These are phyloP conservation scores for Berkeleyomyces rouxiae DNA, from an alignment of 2,329 filamentous ascomycete species.

Conservation along the genomic window DNA sequence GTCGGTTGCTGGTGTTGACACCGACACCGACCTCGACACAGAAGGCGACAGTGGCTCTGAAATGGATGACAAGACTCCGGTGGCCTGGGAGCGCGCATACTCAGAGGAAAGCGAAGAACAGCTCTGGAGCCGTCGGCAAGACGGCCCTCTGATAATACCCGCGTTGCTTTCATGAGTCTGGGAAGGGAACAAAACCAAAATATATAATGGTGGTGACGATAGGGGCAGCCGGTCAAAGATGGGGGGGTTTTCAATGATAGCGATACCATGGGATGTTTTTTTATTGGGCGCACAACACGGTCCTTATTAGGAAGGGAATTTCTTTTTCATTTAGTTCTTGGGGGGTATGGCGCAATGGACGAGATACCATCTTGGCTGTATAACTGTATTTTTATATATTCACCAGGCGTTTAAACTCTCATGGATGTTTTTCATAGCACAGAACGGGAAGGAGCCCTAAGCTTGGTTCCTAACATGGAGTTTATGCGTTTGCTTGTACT, in stretches of 20 bases:
- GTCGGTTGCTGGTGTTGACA: constrained; percentile 13
- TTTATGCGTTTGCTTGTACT: background rate
- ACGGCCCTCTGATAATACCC: background rate
- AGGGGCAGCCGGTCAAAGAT: background rate
- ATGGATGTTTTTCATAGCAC: background rate
- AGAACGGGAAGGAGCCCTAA: background rate
- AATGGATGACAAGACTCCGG: constrained; percentile 25
- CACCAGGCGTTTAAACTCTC: background rate
- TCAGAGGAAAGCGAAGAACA: background rate
- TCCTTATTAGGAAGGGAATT: background rate
- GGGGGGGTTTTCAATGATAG: background rate
- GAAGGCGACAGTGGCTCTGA: constrained; percentile 20
- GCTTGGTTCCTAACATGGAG: background rate
- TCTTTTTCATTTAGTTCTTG: background rate
- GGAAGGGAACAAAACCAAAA: background rate
- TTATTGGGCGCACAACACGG: background rate
- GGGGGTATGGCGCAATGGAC: background rate
- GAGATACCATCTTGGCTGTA: background rate
- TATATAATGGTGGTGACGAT: background rate
- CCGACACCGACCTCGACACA: constrained; percentile 7
- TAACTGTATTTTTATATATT: background rate
- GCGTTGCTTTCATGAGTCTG: background rate
- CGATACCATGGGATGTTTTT: background rate
- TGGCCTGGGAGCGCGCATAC: background rate
- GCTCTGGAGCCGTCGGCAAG: background rate